Base-by-base conservation (phyloP, 441 rosid genomes). In the Adansonia grandidieri region DNA sequence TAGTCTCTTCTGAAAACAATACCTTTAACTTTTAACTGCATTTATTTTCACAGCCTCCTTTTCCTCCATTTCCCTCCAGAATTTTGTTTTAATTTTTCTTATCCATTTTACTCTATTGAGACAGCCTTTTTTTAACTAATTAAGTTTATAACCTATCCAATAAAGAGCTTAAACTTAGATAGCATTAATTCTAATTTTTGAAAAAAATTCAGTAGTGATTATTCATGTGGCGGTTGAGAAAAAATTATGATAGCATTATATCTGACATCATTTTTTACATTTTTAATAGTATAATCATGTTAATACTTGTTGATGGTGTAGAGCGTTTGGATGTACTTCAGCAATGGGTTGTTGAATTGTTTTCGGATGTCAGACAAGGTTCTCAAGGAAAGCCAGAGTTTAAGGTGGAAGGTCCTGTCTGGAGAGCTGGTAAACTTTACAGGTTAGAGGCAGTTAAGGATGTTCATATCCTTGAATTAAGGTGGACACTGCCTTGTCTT, bases 401-500 rank as follows among this genome's bases (percentile, higher is more conserved):
- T 82, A 82, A 73, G 81, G 86, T 87, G 76, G 87, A 91, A 77
- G 90, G 90, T 82, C 87, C 97, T 82, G 86, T 94, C 50, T 96
- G 98, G 98, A 84, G 85, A 84, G 84, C 91, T 73, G 93, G 97
- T 85, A 89, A 89, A 83, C 81, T 91, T 82, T 94, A 88, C 84
- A 89, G 91, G 86, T 83, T 96, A 82, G 91, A 91, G 85, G 98
- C 98, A 20, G 96, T 96, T 75, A 94, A 88, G 84, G 99, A 96
- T 88, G 89, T 94, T 79, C 92, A 96, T 83, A 90, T 86, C 75
- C 97, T 96, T 48, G 89, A 91, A 80, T 88, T 96, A 84, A 84
- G 91, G 54, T 96, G 99, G 98, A 89, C 93, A 58, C 85, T 96
- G 74, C 99, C 99, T 57, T 92, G 95, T 79, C 97, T 96, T 82